Conservation (phyloP, 805 yeast species). For the Candida tallmaniae region DNA sequence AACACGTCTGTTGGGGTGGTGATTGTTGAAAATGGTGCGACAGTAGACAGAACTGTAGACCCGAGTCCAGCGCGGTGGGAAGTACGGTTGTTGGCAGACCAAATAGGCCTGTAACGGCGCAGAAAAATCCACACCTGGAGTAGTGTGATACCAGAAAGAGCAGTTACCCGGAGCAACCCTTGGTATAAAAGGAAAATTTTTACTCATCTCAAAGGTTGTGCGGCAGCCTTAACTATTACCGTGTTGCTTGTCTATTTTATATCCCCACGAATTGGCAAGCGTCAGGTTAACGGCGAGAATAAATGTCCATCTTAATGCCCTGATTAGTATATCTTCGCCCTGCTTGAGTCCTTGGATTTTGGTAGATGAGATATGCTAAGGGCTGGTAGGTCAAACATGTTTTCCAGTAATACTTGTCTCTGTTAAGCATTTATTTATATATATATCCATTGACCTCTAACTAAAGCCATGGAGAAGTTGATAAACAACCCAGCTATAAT, state of each 20-base stretch:
- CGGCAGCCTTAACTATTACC: conserved; percentile 51
- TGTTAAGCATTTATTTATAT: background rate
- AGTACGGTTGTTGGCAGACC: too few relatives aligned
- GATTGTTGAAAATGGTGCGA: too few relatives aligned
- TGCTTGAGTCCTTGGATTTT: conserved; percentile 7
- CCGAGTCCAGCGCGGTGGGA: too few relatives aligned
- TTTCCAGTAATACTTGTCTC: background rate
- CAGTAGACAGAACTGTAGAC: too few relatives aligned
- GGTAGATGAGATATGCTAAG: conserved; percentile 28
- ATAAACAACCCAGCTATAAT: conserved; percentile 66
- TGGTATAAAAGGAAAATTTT: conserved; percentile 4
- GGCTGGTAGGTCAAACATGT: conserved; percentile 46
- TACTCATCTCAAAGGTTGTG: conserved; percentile 25
- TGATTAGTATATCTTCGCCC: conserved; percentile 10
- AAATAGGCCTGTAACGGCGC: too few relatives aligned
- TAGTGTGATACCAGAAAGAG: too few relatives aligned
- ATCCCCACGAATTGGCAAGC: conserved; percentile 46
- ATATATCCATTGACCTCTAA: conserved; percentile 43
- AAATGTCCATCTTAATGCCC: conserved; percentile 47
- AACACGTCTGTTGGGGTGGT: too few relatives aligned
- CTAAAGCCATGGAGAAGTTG: conserved; percentile 63
- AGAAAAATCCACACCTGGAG: too few relatives aligned
- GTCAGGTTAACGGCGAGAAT: conserved; percentile 47
- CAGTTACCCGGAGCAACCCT: too few relatives aligned
- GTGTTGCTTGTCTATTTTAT: conserved; percentile 47